Conservation (phyloP, 192 early-diverging fungal species). For the Jimgerdemannia lactiflua region DNA sequence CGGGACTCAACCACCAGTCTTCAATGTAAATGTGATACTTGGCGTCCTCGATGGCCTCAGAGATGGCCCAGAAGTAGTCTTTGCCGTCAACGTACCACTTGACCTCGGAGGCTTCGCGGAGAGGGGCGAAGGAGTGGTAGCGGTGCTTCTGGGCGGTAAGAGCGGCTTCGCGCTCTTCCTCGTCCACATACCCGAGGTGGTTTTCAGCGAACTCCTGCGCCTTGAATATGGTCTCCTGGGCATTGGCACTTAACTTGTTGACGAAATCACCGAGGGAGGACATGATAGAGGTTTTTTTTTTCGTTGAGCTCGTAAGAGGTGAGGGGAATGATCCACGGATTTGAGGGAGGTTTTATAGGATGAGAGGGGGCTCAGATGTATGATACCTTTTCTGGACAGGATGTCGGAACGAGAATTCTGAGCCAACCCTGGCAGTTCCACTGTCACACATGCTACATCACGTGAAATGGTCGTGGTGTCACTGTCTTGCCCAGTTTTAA, state of each 20-base stretch:
- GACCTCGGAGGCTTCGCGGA: conserved; percentile 58
- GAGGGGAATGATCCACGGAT: neutral
- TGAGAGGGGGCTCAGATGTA: too few species aligned
- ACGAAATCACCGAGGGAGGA: neutral
- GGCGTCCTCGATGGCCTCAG: conserved; percentile 69
- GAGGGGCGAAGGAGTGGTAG: conserved; percentile 72
- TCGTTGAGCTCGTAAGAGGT: neutral
- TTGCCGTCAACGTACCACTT: conserved; percentile 77
- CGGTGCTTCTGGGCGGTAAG: conserved; percentile 45
- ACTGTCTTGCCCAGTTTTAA: too few species aligned
- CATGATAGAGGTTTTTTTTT: neutral
- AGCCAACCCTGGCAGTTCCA: too few species aligned
- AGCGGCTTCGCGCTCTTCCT: conserved; percentile 37
- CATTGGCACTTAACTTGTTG: neutral
- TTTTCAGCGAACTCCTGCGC: neutral
- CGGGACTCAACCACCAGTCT: conserved; percentile 88
- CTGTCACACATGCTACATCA: too few species aligned
- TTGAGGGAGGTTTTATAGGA: neutral
- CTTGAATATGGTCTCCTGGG: neutral
- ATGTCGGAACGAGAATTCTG: too few species aligned
- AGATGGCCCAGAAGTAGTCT: conserved; percentile 72
- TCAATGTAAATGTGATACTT: conserved; percentile 66
- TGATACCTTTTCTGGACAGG: too few species aligned
- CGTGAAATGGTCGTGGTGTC: too few species aligned
- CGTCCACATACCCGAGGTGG: conserved; percentile 7